Percentiles rank a stretch among this genome's conserved stretches.
phyloP scores from a whole-genome alignment of 176 grass and related monocot genomes.

The Tillandsia leiboldiana region DNA sequence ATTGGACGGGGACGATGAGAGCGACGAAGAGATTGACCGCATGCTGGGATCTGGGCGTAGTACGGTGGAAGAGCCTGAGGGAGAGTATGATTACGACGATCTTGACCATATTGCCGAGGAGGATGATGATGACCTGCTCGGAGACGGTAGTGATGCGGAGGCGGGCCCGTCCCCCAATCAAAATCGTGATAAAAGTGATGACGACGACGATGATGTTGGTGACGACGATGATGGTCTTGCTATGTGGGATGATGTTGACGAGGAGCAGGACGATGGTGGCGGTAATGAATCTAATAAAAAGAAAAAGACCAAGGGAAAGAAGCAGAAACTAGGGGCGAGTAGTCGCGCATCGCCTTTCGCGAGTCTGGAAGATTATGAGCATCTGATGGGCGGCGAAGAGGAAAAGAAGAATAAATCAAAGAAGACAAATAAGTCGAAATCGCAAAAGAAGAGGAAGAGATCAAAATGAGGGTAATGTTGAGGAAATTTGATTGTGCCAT shows the following conservation, averaged over 20 bases:
- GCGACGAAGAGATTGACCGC: constrained; percentile 44
- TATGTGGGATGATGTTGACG: constrained; percentile 3
- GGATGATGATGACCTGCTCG: constrained; percentile 78
- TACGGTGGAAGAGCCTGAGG: constrained; percentile 17
- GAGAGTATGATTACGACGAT: constrained; percentile 71
- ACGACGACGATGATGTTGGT: constrained; percentile 12
- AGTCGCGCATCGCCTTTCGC: constrained; percentile 60
- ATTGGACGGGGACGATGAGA: constrained; percentile 43
- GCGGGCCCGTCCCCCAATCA: constrained; percentile 23
- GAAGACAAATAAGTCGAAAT: constrained; percentile 19
- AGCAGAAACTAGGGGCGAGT: constrained; percentile 31
- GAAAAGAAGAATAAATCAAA: constrained; percentile 19
- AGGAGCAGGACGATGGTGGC: constrained; percentile 14
- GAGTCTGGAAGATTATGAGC: constrained; percentile 66
- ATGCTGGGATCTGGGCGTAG: constrained; percentile 18
- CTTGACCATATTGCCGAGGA: constrained; percentile 58
- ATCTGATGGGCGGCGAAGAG: constrained; percentile 32
- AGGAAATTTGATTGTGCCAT: too few relatives aligned
- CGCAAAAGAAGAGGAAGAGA: too few relatives aligned
- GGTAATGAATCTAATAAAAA: not conserved
- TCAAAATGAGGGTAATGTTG: too few relatives aligned
- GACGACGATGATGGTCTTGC: constrained; percentile 10
- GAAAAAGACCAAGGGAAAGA: constrained; percentile 15
- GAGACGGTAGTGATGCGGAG: constrained; percentile 58
- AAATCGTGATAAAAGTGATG: constrained; percentile 13